phyloP scores from a whole-genome alignment of 257 asterid species.

The Fraxinus quadrangulata region DNA sequence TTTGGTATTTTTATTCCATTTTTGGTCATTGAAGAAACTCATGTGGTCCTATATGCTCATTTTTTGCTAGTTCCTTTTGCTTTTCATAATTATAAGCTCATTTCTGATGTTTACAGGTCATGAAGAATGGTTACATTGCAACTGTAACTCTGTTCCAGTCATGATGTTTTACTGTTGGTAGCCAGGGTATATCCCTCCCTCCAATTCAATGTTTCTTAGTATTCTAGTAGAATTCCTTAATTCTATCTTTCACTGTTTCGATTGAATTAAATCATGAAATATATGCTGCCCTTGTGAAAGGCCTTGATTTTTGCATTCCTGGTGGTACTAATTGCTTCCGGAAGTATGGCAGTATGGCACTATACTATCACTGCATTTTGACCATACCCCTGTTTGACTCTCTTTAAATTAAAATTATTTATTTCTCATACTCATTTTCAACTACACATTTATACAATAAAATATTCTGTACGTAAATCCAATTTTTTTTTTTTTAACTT shows the following conservation, averaged over 20 bases:
- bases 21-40: background rate
- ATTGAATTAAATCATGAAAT: background rate
- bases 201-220: background rate
- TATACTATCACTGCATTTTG: background rate
- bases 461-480: no score
- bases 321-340: background rate
- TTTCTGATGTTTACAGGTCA: constrained; percentile 49
- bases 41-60: background rate
- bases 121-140: constrained; percentile 83
- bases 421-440: no score
- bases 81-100: background rate
- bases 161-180: constrained; percentile 34
- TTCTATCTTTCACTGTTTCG: background rate
- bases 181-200: background rate
- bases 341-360: background rate
- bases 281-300: background rate
- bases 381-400: background rate
- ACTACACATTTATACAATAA: no score
- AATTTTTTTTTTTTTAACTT: no score
- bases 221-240: background rate
- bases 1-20: background rate
- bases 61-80: background rate
- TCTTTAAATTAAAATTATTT: no score
- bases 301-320: background rate
- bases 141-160: constrained; percentile 83